Evolutionary conservation across 164 flowering plant genomes (phyloP).

Genomic region (Annona cherimola): DNA sequence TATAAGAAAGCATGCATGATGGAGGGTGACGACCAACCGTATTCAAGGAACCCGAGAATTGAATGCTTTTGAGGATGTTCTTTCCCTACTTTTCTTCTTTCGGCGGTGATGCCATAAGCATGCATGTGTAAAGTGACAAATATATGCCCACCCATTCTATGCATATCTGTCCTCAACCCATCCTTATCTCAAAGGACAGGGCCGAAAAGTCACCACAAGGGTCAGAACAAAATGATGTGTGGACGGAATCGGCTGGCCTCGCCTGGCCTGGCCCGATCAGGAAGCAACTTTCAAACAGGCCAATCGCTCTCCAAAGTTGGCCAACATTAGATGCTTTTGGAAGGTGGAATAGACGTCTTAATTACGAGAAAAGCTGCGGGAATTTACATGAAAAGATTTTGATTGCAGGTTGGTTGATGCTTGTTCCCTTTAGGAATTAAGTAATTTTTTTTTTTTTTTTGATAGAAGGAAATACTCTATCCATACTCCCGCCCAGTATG

Average conservation of each 20-base stretch:
- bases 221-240: neutral
- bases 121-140: neutral
- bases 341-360: neutral
- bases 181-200: neutral
- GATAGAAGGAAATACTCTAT: too few relatives aligned
- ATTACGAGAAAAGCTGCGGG: too few relatives aligned
- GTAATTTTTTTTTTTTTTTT: too few relatives aligned
- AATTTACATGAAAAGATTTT: too few relatives aligned
- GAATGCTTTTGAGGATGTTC: neutral
- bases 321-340: constrained; percentile 7
- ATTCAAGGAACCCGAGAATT: neutral
- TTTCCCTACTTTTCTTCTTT: neutral
- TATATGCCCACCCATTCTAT: neutral
- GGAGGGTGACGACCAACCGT: neutral
- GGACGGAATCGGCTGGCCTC: neutral
- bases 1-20: neutral
- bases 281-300: neutral
- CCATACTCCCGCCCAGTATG: too few relatives aligned
- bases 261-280: constrained; percentile 1
- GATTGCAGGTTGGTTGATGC: too few relatives aligned
- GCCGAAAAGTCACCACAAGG: neutral
- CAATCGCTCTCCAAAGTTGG: constrained; percentile 1
- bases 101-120: neutral
- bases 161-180: neutral
- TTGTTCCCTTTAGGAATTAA: too few relatives aligned